Conservation (phyloP, 192 early-diverging fungal species). For the Rhizoclosmatium sp. region DNA sequence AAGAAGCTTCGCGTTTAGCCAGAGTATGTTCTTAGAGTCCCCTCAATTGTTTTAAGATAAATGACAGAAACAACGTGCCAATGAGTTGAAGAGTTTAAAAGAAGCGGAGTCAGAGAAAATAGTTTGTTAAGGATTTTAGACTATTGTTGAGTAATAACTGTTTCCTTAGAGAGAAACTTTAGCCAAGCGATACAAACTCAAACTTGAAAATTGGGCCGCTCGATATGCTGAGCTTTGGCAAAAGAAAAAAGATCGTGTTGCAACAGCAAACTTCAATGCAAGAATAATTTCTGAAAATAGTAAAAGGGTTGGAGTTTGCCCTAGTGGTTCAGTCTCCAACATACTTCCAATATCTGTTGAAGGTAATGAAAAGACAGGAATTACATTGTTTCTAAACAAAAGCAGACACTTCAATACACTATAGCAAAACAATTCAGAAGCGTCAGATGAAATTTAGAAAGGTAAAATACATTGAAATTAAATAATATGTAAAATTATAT, state of each 20-base stretch:
- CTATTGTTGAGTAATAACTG: slow-evolving; percentile 22
- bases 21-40: slow-evolving; percentile 27
- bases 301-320: slow-evolving; percentile 14
- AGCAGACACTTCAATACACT: not conserved
- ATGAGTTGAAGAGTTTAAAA: slow-evolving; percentile 36
- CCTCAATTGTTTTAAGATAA: slow-evolving; percentile 27
- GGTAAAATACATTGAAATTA: slow-evolving; percentile 5
- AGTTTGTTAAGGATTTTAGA: slow-evolving; percentile 29
- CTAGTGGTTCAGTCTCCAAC: slow-evolving; percentile 12
- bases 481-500: not conserved
- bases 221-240: slow-evolving; percentile 35
- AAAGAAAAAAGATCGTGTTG: slow-evolving; percentile 39
- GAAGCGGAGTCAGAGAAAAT: slow-evolving; percentile 33
- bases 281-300: slow-evolving; percentile 24
- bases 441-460: slow-evolving; percentile 33
- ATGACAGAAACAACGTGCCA: slow-evolving; percentile 19
- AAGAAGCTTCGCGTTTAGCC: slow-evolving; percentile 37
- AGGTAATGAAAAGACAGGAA: not conserved
- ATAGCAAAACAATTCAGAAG: slow-evolving; percentile 6
- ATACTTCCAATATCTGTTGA: slow-evolving; percentile 6
- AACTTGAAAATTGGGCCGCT: slow-evolving; percentile 39
- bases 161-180: slow-evolving; percentile 5
- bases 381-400: not conserved
- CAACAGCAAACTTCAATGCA: slow-evolving; percentile 42
- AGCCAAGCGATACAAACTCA: slow-evolving; percentile 33